Evolutionary conservation across 2,329 filamentous ascomycete species (phyloP), one percentile per base, ranked within the genome.

Genomic region (Thelonectria discophora): DNA sequence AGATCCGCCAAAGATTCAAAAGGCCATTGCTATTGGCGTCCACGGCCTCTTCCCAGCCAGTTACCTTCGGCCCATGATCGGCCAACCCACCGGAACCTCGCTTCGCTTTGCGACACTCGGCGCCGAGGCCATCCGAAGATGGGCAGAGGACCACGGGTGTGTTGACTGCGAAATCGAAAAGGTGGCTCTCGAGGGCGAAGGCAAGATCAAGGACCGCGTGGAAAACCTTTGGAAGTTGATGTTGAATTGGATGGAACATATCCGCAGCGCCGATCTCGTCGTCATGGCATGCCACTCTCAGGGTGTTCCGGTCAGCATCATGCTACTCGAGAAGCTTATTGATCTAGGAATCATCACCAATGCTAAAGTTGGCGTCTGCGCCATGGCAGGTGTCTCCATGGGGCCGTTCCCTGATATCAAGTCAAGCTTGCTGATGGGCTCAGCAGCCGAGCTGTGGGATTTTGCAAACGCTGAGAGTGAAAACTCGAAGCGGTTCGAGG

Each of bases 251-350:
- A 92, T 97, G 66, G 93, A 97, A 39, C 90, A 94, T 65, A 90
- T 99, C 32, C 88, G 92, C 53, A 86, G 86, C 55, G 94, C 95
- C 0, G 95, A 99, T 76, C 89, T 98, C 63, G 89, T 99, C 43
- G 78, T 99, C 40, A 81, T 99, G n/a, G 93, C 93, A 3, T 97
- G 93, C 62, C 95, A 99, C 76, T 97, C 93, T 3, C 95, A 99
- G 76, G 95, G 95, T 20, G 95, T 98, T 0, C 95, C 95, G 0
- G 95, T 99, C 1, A 90, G 91, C 6, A 86, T 97, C 62, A 97
- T 97, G 88, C 83, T 99, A 3, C 84, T 98, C 5, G 93, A 94
- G 5, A 97, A 97, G 76, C 82, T 99, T 43, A 94, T 99, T 55
- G 90, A 95, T 55, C 88, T 97, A 61, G 94, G 94, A 2, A 92